Evolutionary conservation across 768 basidiomycete species (phyloP).

Genomic region (Royoungia palumana): DNA sequence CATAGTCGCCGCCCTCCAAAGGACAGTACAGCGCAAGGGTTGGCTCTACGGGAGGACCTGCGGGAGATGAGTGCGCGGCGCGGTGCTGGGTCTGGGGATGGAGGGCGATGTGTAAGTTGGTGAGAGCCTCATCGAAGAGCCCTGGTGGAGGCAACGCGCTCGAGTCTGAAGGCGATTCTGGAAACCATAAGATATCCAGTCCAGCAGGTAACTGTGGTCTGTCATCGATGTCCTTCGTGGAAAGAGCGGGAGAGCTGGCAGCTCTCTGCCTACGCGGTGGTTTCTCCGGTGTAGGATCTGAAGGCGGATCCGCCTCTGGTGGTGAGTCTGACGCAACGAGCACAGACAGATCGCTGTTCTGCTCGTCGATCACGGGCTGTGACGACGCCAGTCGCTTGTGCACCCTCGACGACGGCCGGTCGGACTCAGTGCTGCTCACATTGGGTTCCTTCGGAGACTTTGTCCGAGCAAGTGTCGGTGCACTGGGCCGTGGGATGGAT

Average conservation of each 20-base stretch:
- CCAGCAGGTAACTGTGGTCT: slow-evolving; percentile 49
- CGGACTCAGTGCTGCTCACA: slow-evolving; percentile 6
- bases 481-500: not conserved
- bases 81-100: slow-evolving; percentile 81
- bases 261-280: slow-evolving; percentile 19
- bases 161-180: slow-evolving; percentile 32
- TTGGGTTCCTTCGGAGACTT: slow-evolving; percentile 20
- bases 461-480: slow-evolving; percentile 21
- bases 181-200: slow-evolving; percentile 64
- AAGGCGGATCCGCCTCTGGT: slow-evolving; percentile 22
- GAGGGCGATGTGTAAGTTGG: slow-evolving; percentile 71
- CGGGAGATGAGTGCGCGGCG: slow-evolving; percentile 54
- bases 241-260: not conserved
- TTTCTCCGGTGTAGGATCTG: slow-evolving; percentile 24
- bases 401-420: slow-evolving; percentile 15
- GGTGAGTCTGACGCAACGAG: slow-evolving; percentile 21
- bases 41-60: slow-evolving; percentile 64
- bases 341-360: slow-evolving; percentile 7
- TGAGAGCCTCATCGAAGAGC: slow-evolving; percentile 70
- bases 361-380: slow-evolving; percentile 16
- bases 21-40: slow-evolving; percentile 87
- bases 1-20: slow-evolving; percentile 74
- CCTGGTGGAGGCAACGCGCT: slow-evolving; percentile 63
- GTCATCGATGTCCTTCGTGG: slow-evolving; percentile 25
- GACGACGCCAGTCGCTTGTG: slow-evolving; percentile 24